Conservation (phyloP, 75 land plant species). For the Pinus tabuliformis region DNA sequence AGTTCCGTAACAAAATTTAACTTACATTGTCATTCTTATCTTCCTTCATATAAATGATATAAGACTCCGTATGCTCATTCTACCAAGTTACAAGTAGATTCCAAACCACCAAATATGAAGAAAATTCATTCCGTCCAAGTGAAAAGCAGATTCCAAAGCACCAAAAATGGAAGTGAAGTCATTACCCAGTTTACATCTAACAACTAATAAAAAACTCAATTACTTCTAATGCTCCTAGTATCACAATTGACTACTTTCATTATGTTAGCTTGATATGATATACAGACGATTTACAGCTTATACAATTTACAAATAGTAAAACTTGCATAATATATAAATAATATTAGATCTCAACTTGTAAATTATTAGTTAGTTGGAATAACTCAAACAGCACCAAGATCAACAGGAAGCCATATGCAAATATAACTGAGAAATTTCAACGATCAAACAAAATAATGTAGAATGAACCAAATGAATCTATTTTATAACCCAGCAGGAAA, state of each 20-base stretch:
- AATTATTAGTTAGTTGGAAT: background rate
- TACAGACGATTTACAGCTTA: background rate
- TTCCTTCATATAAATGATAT: too few species aligned
- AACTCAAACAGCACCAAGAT: background rate
- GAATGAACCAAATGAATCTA: background rate
- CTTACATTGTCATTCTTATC: too few species aligned
- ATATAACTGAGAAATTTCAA: too few species aligned
- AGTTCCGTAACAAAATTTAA: too few species aligned
- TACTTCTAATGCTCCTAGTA: background rate
- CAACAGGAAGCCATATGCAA: too few species aligned
- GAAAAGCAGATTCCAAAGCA: too few species aligned
- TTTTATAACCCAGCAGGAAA: background rate
- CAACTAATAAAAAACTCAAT: background rate
- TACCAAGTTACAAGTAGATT: too few species aligned
- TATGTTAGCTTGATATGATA: background rate
- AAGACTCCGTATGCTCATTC: too few species aligned
- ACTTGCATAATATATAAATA: background rate
- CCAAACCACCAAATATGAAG: too few species aligned
- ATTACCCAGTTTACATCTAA: too few species aligned
- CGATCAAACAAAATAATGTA: background rate
- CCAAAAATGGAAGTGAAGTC: too few species aligned
- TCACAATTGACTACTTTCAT: background rate
- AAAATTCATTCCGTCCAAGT: too few species aligned
- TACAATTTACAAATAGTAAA: background rate
- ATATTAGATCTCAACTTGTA: background rate